Evolutionary conservation across 768 basidiomycete genomes (phyloP).

Genomic region (Hebeloma cylindrosporum): DNA sequence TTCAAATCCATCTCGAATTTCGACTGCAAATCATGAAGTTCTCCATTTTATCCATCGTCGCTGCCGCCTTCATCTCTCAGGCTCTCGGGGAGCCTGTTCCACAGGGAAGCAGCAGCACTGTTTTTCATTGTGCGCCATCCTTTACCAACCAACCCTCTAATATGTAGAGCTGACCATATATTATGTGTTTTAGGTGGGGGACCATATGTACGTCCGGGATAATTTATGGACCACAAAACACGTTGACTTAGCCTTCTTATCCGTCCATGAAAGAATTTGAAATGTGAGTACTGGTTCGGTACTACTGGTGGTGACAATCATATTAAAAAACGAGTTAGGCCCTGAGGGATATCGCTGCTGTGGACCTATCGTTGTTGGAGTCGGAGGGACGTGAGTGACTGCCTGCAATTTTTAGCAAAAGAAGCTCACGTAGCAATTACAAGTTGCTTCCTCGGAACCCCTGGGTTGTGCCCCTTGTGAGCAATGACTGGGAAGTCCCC

Average conservation of each 20-base stretch:
- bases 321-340: constrained; percentile 4
- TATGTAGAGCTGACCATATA: background rate
- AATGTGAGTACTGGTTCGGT: background rate
- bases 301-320: too few relatives aligned
- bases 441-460: constrained; percentile 13
- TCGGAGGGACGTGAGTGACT: constrained; percentile 16
- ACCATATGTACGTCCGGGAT: constrained; percentile 3
- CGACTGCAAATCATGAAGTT: constrained; percentile 9
- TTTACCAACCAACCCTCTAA: background rate
- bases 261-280: background rate
- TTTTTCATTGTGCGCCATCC: constrained; percentile 7
- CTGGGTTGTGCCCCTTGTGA: constrained; percentile 12
- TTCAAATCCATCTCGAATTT: background rate
- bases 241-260: background rate
- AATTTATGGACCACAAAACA: background rate
- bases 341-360: constrained; percentile 18
- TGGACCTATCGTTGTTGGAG: constrained; percentile 12
- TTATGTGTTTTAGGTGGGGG: constrained; percentile 6
- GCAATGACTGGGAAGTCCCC: too few relatives aligned
- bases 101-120: background rate
- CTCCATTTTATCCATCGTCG: constrained; percentile 3
- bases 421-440: background rate
- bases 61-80: constrained; percentile 5
- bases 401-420: background rate
- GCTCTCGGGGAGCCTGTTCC: constrained; percentile 12